These are phyloP conservation scores for Pulicaria dysenterica DNA, from an alignment of 129 eudicot species.

Conservation along the genomic window DNA sequence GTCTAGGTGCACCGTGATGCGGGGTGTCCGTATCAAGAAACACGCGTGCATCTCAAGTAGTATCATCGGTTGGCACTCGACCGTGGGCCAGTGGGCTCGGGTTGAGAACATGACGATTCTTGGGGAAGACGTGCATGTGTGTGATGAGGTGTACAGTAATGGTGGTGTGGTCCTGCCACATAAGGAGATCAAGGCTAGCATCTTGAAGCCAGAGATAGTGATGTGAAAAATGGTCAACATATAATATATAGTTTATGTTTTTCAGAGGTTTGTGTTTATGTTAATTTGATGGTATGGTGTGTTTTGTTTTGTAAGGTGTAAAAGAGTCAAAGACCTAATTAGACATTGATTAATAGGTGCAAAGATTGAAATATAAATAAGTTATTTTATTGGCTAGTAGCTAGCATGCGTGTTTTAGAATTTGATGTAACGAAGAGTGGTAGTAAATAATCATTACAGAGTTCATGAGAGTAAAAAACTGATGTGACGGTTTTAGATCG, in stretches of 20 bases:
- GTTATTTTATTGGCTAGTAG: no score
- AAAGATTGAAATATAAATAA: constrained; percentile 6
- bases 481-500: no score
- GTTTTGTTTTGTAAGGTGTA: constrained; percentile 34
- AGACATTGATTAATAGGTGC: constrained; percentile 28
- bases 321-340: constrained; percentile 26
- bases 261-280: constrained; percentile 26
- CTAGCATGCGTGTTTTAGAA: no score
- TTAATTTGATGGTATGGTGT: background rate
- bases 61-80: constrained; percentile 95
- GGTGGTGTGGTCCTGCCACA: constrained; percentile 98
- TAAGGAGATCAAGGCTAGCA: constrained; percentile 91
- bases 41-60: constrained; percentile 86
- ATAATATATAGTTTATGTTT: constrained; percentile 21
- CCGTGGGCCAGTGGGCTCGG: constrained; percentile 94
- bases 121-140: constrained; percentile 94
- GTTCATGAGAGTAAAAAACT: no score
- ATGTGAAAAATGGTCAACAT: constrained; percentile 55
- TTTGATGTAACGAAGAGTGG: no score
- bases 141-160: constrained; percentile 89
- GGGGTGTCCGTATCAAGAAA: constrained; percentile 88
- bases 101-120: constrained; percentile 97
- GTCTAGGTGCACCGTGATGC: constrained; percentile 90
- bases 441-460: no score
- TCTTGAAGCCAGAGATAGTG: constrained; percentile 97